Base-by-base conservation (phyloP, 2,329 filamentous ascomycete species). In the Apiospora rasikravindrae region DNA sequence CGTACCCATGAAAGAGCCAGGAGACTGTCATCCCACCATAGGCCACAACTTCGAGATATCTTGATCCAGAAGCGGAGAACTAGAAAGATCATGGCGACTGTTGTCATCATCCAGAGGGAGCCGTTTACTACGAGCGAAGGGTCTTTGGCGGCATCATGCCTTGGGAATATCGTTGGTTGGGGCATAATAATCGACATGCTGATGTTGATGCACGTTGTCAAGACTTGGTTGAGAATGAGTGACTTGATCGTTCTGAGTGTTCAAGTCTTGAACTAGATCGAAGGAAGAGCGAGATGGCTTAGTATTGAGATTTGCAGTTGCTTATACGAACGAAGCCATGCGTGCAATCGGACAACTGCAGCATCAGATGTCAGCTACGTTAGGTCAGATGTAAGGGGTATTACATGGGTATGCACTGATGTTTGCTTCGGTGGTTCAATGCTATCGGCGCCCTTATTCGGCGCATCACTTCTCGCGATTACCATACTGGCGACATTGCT, bases 21-120 rank as follows among this genome's bases (percentile, higher is more conserved):
- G 33, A 80, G 71, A 69, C 77, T 75, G 69, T 82, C 80, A 70
- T 81, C 80, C 77, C 78, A 79, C 78, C 79, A 80, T 10, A 82
- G 44, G 11, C 73, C 70, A 0, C 78, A 72, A 10, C 75, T 73
- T 61, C 77, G 76, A 4, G 72, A 47, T 26, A 76, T 29, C 68
- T 81, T 81, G 73, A 76, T 77, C 70, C 77, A 77, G 29, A 77
- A 26, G 16, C 76, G 72, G 2, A 76, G 66, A 33, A 61, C 69
- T 47, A 77, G 42, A 13, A 61, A 61, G 29, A 37, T 6, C 53
- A 37, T 61, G 69, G 73, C 75, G 22, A 69, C 73, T 8, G 64
- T 37, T 14, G 75, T 70, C 33, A 75, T 47, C n/a, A 67, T 33
- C 14, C 71, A 71, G 8, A 76, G 70, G 26, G 72, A 61, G 29